A percentile compares a stretch with the other conserved stretches of the same genome.
Evolutionary conservation across 306 rosid species (phyloP).

Genomic region (Pyrus bretschneideri): DNA sequence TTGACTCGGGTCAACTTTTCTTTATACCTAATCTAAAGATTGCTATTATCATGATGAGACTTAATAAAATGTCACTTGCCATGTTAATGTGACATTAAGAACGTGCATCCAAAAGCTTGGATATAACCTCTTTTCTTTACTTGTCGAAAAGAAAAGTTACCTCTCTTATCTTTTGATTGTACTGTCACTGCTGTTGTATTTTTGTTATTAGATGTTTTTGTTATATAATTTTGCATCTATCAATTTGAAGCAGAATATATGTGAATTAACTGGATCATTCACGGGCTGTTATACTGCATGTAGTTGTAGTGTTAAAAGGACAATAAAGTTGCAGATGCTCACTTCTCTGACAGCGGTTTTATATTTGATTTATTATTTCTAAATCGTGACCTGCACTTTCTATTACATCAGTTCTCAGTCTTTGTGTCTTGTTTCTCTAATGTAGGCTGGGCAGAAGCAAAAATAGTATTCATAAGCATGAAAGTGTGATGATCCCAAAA

Average conservation of each 20-base stretch:
- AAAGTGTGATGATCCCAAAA: background rate
- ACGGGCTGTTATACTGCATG: background rate
- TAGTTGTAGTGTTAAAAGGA: background rate
- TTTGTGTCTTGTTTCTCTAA: slow-evolving; percentile 18
- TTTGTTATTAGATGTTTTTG: slow-evolving; percentile 1
- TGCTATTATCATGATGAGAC: background rate
- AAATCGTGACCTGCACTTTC: background rate
- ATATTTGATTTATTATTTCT: background rate
- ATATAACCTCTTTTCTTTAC: background rate
- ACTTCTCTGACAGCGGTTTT: background rate
- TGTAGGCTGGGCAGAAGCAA: slow-evolving; percentile 65
- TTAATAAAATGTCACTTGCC: background rate
- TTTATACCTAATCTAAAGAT: background rate
- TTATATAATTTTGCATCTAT: background rate
- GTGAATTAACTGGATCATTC: background rate
- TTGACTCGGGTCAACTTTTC: background rate
- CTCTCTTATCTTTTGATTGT: background rate
- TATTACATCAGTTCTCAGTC: slow-evolving; percentile 6
- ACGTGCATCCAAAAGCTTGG: too few species aligned
- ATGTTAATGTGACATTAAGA: background rate
- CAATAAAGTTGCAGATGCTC: background rate
- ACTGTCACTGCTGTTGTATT: background rate
- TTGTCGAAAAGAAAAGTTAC: background rate
- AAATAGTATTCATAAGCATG: slow-evolving; percentile 8
- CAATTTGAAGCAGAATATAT: background rate